A percentile compares a stretch with the other conserved stretches of the same genome.
phyloP scores from a whole-genome alignment of 2,329 filamentous ascomycete species.

The Cercospora nicotianae region DNA sequence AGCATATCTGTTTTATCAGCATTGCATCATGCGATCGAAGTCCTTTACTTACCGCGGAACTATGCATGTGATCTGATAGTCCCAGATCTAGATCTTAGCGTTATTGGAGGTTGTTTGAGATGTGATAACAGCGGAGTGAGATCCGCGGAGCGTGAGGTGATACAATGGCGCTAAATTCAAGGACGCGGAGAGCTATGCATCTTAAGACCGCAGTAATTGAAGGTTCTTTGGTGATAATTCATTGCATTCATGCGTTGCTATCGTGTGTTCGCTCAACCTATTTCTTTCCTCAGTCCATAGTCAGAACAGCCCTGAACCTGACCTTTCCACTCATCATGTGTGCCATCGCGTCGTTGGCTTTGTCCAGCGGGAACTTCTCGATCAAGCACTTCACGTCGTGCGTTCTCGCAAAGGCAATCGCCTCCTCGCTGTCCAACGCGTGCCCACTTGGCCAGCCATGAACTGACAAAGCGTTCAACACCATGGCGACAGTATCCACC shows the following conservation, averaged over 20 bases:
- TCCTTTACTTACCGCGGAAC: not conserved
- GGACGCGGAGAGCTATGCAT: too few species aligned
- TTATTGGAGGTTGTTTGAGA: not conserved
- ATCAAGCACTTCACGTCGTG: conserved; percentile 55
- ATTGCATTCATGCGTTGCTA: not conserved
- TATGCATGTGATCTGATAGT: not conserved
- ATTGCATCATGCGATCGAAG: not conserved
- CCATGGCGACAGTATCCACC: conserved; percentile 47
- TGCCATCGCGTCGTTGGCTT: conserved; percentile 52
- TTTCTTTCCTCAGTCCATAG: conserved; percentile 45
- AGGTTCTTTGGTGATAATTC: not conserved
- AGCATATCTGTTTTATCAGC: not conserved
- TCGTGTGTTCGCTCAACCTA: not conserved
- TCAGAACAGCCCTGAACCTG: conserved; percentile 54
- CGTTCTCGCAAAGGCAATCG: conserved; percentile 51
- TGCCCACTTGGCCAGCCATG: conserved; percentile 57
- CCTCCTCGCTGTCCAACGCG: conserved; percentile 54
- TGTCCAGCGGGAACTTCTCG: conserved; percentile 54
- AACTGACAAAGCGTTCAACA: conserved; percentile 50
- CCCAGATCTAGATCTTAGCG: not conserved
- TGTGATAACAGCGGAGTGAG: not conserved
- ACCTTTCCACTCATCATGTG: conserved; percentile 53
- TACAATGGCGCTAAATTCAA: not conserved
- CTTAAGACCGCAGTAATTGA: too few species aligned
- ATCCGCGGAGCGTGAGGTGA: not conserved